A percentile compares a stretch with the other conserved stretches of the same genome.
Evolutionary conservation across 2,329 filamentous ascomycete genomes (phyloP).

Genomic region (Grosmannia clavigera): DNA sequence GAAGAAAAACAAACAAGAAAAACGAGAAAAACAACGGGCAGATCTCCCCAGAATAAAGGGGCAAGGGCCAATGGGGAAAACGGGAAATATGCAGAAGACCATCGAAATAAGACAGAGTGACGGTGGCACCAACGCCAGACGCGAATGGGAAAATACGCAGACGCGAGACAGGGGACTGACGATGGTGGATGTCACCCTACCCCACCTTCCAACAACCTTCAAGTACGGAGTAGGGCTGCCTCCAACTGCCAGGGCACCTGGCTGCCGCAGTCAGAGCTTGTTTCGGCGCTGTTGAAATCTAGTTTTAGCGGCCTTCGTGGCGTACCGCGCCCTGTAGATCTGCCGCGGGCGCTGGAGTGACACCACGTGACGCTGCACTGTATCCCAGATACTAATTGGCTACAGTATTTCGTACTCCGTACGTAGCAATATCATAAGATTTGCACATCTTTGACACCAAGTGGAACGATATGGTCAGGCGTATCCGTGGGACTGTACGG

Average conservation of each 20-base stretch:
- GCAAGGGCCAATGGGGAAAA: background rate
- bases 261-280: background rate
- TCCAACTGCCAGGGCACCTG: background rate
- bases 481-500: background rate
- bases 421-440: background rate
- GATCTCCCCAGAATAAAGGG: background rate
- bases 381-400: background rate
- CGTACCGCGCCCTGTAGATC: background rate
- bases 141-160: background rate
- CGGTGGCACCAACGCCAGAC: background rate
- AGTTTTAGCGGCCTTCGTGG: background rate
- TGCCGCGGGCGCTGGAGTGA: background rate
- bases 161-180: background rate
- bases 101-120: slow-evolving; percentile 1
- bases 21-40: background rate
- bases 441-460: background rate
- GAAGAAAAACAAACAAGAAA: background rate
- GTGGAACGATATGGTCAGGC: background rate
- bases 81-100: background rate
- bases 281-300: background rate
- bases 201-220: background rate
- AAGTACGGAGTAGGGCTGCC: background rate
- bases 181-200: background rate
- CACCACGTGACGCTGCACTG: background rate
- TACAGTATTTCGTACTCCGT: background rate